Base-by-base conservation (phyloP, 2,329 filamentous ascomycete species). In the Talaromyces marneffei region DNA sequence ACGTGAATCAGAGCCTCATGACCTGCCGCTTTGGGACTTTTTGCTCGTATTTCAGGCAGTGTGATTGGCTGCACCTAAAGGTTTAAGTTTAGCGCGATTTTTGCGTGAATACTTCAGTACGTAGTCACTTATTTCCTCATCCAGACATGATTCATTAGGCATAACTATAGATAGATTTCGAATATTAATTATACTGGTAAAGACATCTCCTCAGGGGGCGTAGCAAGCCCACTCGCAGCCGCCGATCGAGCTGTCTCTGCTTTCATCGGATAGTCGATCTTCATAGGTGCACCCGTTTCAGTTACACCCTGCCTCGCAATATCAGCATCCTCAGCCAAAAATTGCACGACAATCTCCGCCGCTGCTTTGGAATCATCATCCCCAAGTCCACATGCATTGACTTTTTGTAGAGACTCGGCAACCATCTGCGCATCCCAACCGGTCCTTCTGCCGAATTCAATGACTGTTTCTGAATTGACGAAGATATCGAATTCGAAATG, bases 401-500 rank as follows among this genome's bases (percentile, higher is more conserved):
- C 68, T 50, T 62, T 60, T 31, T 52, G 55, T 42, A 71, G 20
- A 60, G 65, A 71, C 27, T 48, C 40, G 14, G 37, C 55, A 20
- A 59, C 23, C 50, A 53, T 57, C 31, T 46, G 35, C 29, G 40
- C 48, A 16, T 35, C 48, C 72, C 72, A 74, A 4, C 65, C 65
- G 12, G 18, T 31, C 16, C 68, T 59, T 12, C 60, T 57, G 2
- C 57, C 69, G 62, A 72, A 72, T 44, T 68, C 69, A 3, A 57
- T 31, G 12, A 64, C 62, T 54, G 68, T 65, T 55, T 70, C 70
- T 1, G 56, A 48, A 27, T 71, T 73, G 16, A 64, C 65, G 16
- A 65, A 69, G 3, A 64, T 56, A 37, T 73, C 70, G 16, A 74
- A 71, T 42, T 74, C 71, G 29, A 72, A 73, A 50, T 74, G 71